These are phyloP conservation scores for Auricularia cornea DNA, from an alignment of 768 basidiomycete species.

Conservation along the genomic window DNA sequence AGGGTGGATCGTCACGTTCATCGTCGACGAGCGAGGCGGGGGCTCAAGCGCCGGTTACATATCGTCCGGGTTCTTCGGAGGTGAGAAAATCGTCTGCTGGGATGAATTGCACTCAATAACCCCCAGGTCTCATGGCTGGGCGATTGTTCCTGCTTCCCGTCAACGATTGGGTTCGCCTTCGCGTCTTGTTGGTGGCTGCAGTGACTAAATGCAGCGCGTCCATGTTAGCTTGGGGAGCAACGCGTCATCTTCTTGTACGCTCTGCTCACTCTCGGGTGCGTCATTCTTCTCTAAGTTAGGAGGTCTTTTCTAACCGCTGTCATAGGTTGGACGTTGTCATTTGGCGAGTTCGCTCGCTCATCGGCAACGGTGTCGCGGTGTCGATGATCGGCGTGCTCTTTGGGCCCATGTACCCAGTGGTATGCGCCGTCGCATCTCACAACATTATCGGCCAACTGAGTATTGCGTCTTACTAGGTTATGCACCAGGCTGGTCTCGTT, in stretches of 20 bases:
- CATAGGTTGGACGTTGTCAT: constrained; percentile 53
- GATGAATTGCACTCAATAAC: too few species aligned
- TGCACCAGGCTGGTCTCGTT: not conserved
- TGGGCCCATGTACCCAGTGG: constrained; percentile 66
- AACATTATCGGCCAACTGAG: not conserved
- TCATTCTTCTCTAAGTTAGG: not conserved
- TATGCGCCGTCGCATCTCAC: not conserved
- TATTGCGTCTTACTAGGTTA: not conserved
- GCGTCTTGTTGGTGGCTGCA: not conserved
- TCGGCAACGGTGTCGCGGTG: constrained; percentile 56
- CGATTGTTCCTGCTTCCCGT: not conserved
- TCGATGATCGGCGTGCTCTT: constrained; percentile 58
- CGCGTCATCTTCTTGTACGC: constrained; percentile 30
- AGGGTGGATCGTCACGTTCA: constrained; percentile 66
- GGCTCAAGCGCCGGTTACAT: constrained; percentile 47
- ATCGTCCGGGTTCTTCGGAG: constrained; percentile 25
- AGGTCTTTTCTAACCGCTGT: not conserved
- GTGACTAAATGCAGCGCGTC: too few species aligned
- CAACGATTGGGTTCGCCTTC: not conserved
- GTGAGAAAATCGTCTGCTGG: not conserved
- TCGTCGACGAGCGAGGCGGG: constrained; percentile 35
- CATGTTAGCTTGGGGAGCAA: constrained; percentile 28
- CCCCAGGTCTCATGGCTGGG: not conserved
- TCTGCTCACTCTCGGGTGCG: constrained; percentile 29
- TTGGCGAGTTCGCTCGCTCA: constrained; percentile 60